Evolutionary conservation across 352 stramenopile species (phyloP).

Genomic region (Phytophthora cactorum): DNA sequence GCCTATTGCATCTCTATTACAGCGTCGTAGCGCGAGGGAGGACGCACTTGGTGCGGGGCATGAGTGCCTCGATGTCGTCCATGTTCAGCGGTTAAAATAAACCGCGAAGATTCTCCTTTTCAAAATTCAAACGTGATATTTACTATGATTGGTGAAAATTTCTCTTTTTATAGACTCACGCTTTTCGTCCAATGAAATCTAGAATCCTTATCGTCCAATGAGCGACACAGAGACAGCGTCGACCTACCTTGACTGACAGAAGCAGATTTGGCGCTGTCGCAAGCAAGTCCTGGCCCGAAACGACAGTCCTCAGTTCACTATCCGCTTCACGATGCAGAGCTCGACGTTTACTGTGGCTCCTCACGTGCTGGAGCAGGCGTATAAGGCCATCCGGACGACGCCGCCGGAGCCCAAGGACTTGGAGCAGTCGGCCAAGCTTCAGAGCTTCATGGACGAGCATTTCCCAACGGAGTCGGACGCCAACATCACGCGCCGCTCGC

Average conservation of each 20-base stretch:
- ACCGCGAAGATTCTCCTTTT: conserved; percentile 6
- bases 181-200: conserved; percentile 25
- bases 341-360: conserved; percentile 69
- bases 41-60: conserved; percentile 75
- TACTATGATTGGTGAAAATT: conserved; percentile 15
- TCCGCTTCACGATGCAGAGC: conserved; percentile 55
- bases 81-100: conserved; percentile 4
- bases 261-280: conserved; percentile 22
- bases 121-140: conserved; percentile 28
- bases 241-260: conserved; percentile 20
- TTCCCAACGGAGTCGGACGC: conserved; percentile 78
- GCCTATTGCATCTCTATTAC: background rate
- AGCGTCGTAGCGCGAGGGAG: background rate
- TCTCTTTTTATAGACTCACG: background rate
- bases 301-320: conserved; percentile 1
- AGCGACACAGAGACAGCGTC: conserved; percentile 25
- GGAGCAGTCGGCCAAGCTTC: conserved; percentile 83
- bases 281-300: conserved; percentile 8
- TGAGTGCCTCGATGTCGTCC: conserved; percentile 71
- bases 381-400: conserved; percentile 90
- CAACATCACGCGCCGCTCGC: conserved; percentile 87
- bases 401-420: conserved; percentile 83
- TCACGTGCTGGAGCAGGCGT: conserved; percentile 87
- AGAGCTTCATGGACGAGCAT: conserved; percentile 80
- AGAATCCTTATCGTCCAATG: conserved; percentile 25